phyloP scores from a whole-genome alignment of 2,329 filamentous ascomycete genomes.

The Penicillium concentricum region DNA sequence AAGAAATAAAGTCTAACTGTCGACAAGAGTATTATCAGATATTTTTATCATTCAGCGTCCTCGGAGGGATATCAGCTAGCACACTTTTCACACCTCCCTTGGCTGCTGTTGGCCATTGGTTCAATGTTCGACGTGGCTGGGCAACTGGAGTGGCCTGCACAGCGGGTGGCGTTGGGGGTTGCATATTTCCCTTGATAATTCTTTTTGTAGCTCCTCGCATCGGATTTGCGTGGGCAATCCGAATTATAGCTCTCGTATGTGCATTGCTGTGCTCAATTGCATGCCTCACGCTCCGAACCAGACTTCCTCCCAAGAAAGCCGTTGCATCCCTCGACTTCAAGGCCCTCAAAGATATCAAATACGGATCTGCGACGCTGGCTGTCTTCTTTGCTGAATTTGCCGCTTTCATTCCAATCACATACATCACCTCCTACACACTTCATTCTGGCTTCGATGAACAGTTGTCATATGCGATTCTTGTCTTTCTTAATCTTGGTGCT shows the following conservation, averaged over 20 bases:
- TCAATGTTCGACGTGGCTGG: conserved; percentile 29
- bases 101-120: conserved; percentile 36
- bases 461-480: neutral
- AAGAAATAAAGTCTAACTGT: neutral
- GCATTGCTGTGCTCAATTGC: conserved; percentile 20
- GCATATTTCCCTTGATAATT: conserved; percentile 37
- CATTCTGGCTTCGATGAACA: conserved; percentile 10
- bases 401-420: neutral
- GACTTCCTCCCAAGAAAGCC: conserved; percentile 22
- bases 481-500: neutral
- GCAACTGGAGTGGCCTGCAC: conserved; percentile 39
- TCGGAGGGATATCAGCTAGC: conserved; percentile 34
- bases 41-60: conserved; percentile 37
- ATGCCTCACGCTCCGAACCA: conserved; percentile 21
- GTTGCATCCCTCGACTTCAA: conserved; percentile 22
- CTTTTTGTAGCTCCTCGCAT: conserved; percentile 28
- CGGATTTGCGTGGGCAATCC: conserved; percentile 34
- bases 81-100: conserved; percentile 34
- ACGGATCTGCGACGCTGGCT: conserved; percentile 20
- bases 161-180: conserved; percentile 35
- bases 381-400: neutral
- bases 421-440: conserved; percentile 19
- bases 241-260: conserved; percentile 29
- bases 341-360: conserved; percentile 24
- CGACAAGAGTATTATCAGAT: conserved; percentile 37